Conservation (phyloP, 345 rosid genomes). For the Cardiospermum halicacabum region DNA sequence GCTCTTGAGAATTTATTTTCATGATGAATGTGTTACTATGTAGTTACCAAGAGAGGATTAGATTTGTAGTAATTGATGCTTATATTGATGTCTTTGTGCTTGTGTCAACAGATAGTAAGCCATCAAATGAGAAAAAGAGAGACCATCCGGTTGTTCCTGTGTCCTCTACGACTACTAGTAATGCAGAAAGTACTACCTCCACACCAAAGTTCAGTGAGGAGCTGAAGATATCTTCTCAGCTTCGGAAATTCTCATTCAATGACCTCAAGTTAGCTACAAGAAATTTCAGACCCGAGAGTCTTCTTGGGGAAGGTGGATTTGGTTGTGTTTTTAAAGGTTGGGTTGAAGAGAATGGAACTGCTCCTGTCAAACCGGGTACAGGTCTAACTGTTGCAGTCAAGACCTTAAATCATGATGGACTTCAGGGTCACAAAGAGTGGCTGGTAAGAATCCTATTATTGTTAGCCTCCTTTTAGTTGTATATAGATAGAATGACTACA, state of each 20-base stretch:
- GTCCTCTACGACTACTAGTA: slow-evolving; percentile 38
- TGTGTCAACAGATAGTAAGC: slow-evolving; percentile 40
- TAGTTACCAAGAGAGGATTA: neutral
- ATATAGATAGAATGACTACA: neutral
- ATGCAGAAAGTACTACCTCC: slow-evolving; percentile 48
- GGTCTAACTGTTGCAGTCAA: slow-evolving; percentile 92
- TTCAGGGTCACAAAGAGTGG: slow-evolving; percentile 99
- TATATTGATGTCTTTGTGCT: slow-evolving; percentile 3
- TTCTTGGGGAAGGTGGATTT: slow-evolving; percentile 89
- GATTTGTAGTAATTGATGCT: neutral
- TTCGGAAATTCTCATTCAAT: slow-evolving; percentile 61
- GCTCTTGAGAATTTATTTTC: neutral
- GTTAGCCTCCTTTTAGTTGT: slow-evolving; percentile 1
- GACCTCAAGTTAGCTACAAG: slow-evolving; percentile 76
- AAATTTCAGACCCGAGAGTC: slow-evolving; percentile 81
- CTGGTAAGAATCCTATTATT: slow-evolving; percentile 43
- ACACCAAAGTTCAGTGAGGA: slow-evolving; percentile 66
- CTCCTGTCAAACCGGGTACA: slow-evolving; percentile 86
- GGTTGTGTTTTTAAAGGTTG: slow-evolving; percentile 95
- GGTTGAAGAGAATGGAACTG: slow-evolving; percentile 88
- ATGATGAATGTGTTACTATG: neutral
- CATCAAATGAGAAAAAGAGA: slow-evolving; percentile 28
- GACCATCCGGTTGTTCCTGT: slow-evolving; percentile 41
- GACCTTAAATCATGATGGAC: slow-evolving; percentile 87
- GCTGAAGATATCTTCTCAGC: slow-evolving; percentile 60